Evolutionary conservation across 495 filamentous ascomycete genomes (phyloP).

Genomic region (Hypoxylon trugodes): DNA sequence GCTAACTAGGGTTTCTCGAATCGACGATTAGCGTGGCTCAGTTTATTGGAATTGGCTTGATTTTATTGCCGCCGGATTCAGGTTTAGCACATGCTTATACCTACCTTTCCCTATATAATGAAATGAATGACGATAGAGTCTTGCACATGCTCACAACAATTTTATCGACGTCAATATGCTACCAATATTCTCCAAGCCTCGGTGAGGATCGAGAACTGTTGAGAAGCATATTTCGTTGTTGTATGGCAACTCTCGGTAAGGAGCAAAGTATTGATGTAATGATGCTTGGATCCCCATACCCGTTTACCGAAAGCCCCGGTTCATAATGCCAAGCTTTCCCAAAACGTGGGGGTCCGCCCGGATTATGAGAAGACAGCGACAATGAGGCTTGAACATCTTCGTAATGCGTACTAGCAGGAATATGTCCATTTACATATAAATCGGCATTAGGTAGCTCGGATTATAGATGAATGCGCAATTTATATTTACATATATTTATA

Average conservation of each 20-base stretch:
- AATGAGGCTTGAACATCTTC: conserved; percentile 5
- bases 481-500: too few relatives aligned
- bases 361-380: conserved; percentile 1
- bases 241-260: conserved; percentile 24
- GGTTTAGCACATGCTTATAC: conserved; percentile 19
- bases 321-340: conserved; percentile 31
- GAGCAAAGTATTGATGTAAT: conserved; percentile 37
- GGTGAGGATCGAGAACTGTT: conserved; percentile 5
- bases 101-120: too few relatives aligned
- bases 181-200: conserved; percentile 8
- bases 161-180: conserved; percentile 6
- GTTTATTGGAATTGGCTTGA: conserved; percentile 6
- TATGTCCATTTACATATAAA: too few relatives aligned
- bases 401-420: conserved; percentile 4
- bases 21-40: conserved; percentile 8
- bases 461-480: too few relatives aligned
- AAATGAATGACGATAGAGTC: conserved; percentile 17
- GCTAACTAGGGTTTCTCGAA: conserved; percentile 13
- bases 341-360: conserved; percentile 30
- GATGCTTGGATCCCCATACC: conserved; percentile 26
- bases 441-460: too few relatives aligned
- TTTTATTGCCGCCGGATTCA: conserved; percentile 8
- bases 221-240: conserved; percentile 8
- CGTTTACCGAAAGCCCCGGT: conserved; percentile 30
- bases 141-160: conserved; percentile 28